phyloP scores from a whole-genome alignment of 139 green algal genomes.

The Eudorina sp. region DNA sequence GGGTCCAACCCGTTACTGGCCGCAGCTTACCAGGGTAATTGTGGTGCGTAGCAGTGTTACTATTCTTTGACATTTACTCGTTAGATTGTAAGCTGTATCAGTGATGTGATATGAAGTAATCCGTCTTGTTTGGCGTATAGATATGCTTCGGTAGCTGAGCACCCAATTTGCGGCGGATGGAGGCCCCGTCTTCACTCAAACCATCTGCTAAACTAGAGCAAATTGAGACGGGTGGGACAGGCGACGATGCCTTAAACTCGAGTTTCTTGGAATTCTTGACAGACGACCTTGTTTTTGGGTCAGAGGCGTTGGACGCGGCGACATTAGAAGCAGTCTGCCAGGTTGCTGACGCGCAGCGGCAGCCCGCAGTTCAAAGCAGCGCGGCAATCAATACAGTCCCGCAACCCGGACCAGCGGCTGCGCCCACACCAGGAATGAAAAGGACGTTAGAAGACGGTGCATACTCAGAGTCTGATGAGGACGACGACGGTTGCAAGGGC shows the following conservation, averaged over 20 bases:
- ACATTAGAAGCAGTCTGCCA: conserved; percentile 39
- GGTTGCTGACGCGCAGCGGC: background rate
- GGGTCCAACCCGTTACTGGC: too few relatives aligned
- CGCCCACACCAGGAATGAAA: background rate
- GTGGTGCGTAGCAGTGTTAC: too few relatives aligned
- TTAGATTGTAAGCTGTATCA: too few relatives aligned
- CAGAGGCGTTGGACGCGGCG: conserved; percentile 16
- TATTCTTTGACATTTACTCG: too few relatives aligned
- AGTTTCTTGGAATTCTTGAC: conserved; percentile 46
- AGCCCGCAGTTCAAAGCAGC: background rate
- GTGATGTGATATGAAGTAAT: too few relatives aligned
- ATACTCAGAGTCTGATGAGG: conserved; percentile 44
- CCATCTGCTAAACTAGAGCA: background rate
- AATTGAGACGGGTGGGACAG: background rate
- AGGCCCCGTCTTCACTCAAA: background rate
- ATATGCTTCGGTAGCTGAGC: background rate
- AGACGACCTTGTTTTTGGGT: conserved; percentile 39
- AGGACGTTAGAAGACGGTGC: background rate
- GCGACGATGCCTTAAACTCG: background rate
- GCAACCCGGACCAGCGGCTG: background rate
- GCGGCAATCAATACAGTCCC: background rate
- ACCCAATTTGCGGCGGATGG: conserved; percentile 1
- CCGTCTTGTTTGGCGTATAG: too few relatives aligned
- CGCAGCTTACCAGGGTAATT: too few relatives aligned
- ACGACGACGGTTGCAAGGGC: conserved; percentile 17